phyloP scores from a whole-genome alignment of 2,329 filamentous ascomycete genomes.

The Exserohilum rostratum region DNA sequence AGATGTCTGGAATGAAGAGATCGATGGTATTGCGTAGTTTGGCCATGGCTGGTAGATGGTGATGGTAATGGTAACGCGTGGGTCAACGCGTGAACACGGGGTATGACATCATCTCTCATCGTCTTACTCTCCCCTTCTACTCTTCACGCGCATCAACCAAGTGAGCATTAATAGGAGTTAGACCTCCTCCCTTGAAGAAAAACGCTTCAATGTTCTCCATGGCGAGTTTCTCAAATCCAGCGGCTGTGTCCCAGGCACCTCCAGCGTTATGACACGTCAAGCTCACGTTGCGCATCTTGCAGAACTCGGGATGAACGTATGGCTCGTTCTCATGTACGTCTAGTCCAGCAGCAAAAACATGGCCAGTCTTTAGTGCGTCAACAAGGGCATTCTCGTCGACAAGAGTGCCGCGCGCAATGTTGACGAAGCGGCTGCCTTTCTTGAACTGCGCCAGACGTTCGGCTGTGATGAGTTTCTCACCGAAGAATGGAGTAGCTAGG shows the following conservation, averaged over 20 bases:
- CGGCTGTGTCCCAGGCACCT: background rate
- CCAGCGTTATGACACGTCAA: background rate
- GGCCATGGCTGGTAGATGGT: background rate
- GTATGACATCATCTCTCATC: conserved; percentile 6
- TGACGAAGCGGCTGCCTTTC: background rate
- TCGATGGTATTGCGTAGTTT: background rate
- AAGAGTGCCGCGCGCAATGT: background rate
- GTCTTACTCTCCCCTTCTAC: too few relatives aligned
- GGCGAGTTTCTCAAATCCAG: background rate
- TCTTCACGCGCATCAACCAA: background rate
- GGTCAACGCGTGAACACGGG: conserved; percentile 9
- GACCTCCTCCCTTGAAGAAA: background rate
- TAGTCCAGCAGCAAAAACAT: background rate
- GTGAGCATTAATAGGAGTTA: background rate
- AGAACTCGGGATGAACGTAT: background rate
- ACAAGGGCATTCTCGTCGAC: background rate
- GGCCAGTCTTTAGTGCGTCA: background rate
- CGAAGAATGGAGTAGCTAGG: background rate
- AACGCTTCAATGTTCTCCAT: background rate
- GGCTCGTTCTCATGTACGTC: background rate
- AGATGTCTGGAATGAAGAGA: background rate
- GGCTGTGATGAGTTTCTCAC: background rate
- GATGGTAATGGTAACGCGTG: conserved; percentile 1
- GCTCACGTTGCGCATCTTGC: background rate
- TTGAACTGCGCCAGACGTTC: background rate